phyloP scores from a whole-genome alignment of 2,329 filamentous ascomycete genomes.

The Talaromyces sp. region DNA sequence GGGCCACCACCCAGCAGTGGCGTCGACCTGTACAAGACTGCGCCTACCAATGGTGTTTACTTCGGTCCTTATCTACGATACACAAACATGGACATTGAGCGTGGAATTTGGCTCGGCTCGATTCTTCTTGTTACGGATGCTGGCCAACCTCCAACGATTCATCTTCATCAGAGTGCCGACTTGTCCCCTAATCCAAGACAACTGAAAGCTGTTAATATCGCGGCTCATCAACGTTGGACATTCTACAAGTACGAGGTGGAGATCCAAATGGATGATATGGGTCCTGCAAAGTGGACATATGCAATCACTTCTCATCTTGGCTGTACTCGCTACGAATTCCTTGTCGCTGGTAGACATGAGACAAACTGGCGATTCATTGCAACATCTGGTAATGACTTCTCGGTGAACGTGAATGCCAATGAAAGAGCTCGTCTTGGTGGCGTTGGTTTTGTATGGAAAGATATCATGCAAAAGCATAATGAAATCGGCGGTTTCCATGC shows the following conservation, averaged over 20 bases:
- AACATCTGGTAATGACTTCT: constrained; percentile 95
- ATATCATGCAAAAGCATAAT: constrained; percentile 94
- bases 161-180: constrained; percentile 87
- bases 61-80: constrained; percentile 96
- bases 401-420: constrained; percentile 79
- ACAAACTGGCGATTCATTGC: constrained; percentile 94
- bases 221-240: constrained; percentile 87
- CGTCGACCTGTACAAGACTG: constrained; percentile 90
- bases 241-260: constrained; percentile 96
- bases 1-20: constrained; percentile 87
- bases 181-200: constrained; percentile 91
- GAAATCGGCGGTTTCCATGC: constrained; percentile 96
- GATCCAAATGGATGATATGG: constrained; percentile 79
- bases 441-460: constrained; percentile 97
- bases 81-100: constrained; percentile 94
- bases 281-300: constrained; percentile 89
- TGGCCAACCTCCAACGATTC: constrained; percentile 90
- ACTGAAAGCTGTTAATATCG: constrained; percentile 78
- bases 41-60: constrained; percentile 94
- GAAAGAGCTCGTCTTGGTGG: constrained; percentile 86
- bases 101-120: constrained; percentile 87
- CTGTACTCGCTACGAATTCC: constrained; percentile 97
- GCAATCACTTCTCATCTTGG: constrained; percentile 95
- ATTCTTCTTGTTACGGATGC: constrained; percentile 91
- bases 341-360: constrained; percentile 87